These are phyloP conservation scores for Trypethelium eluteriae DNA, from an alignment of 495 filamentous ascomycete species.

Conservation along the genomic window DNA sequence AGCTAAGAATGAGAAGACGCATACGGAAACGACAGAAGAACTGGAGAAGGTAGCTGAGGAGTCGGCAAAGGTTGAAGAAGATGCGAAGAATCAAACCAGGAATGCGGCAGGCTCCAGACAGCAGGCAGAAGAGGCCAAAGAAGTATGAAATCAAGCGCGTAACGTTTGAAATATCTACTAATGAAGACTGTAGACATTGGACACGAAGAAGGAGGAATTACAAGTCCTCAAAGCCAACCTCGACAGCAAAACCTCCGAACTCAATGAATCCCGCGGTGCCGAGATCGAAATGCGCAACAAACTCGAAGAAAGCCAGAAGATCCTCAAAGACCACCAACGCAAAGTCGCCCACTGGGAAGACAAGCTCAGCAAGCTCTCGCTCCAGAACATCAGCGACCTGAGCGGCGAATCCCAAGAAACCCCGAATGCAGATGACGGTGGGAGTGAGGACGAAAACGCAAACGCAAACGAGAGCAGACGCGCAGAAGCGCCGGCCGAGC, in stretches of 20 bases:
- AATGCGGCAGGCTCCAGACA: slow-evolving; percentile 64
- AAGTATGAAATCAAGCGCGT: slow-evolving; percentile 34
- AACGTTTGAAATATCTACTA: background rate
- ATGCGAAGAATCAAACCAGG: slow-evolving; percentile 64
- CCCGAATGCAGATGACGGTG: slow-evolving; percentile 13
- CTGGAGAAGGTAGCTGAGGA: slow-evolving; percentile 62
- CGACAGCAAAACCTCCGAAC: slow-evolving; percentile 74
- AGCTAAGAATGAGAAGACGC: slow-evolving; percentile 74
- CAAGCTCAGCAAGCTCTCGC: slow-evolving; percentile 68
- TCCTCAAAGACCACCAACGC: slow-evolving; percentile 77
- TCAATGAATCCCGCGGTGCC: slow-evolving; percentile 80
- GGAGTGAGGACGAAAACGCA: background rate
- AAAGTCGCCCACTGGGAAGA: slow-evolving; percentile 77
- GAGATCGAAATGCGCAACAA: slow-evolving; percentile 99
- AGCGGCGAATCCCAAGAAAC: slow-evolving; percentile 29
- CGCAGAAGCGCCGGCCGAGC: background rate
- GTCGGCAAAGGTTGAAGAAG: slow-evolving; percentile 63
- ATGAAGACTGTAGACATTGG: slow-evolving; percentile 45
- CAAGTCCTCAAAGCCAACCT: slow-evolving; percentile 72
- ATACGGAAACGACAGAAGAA: slow-evolving; percentile 66
- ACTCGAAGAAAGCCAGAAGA: slow-evolving; percentile 90
- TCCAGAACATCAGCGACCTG: slow-evolving; percentile 60
- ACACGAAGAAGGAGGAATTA: slow-evolving; percentile 72
- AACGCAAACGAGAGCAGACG: background rate
- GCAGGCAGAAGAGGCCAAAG: slow-evolving; percentile 79